Evolutionary conservation across 2,329 filamentous ascomycete species (phyloP).

Genomic region (Bimuria novae-zelandiae): DNA sequence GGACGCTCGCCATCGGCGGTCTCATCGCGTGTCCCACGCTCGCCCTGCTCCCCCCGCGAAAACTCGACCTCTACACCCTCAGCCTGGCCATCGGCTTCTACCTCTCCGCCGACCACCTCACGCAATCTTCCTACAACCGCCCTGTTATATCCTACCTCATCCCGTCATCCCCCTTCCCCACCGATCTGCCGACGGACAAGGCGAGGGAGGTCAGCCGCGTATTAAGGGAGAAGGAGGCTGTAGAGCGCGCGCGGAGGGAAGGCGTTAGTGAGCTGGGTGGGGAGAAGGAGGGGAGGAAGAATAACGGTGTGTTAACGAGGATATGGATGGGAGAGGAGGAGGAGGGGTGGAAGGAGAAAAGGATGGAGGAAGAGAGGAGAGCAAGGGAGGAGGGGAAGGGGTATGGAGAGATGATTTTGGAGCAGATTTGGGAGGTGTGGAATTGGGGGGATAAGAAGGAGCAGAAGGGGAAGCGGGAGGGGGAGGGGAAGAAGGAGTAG

Average conservation of each 20-base stretch:
- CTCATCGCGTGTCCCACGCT: conserved; percentile 60
- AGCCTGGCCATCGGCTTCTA: conserved; percentile 55
- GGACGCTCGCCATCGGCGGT: conserved; percentile 55
- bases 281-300: conserved; percentile 31
- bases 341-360: conserved; percentile 52
- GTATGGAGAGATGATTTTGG: conserved; percentile 50
- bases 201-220: conserved; percentile 39
- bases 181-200: conserved; percentile 43
- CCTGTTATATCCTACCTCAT: conserved; percentile 36
- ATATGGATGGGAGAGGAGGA: conserved; percentile 48
- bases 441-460: conserved; percentile 48
- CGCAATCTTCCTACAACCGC: conserved; percentile 47
- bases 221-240: conserved; percentile 46
- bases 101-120: conserved; percentile 56
- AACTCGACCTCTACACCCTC: conserved; percentile 65
- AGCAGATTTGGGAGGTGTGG: conserved; percentile 55
- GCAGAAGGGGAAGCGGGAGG: conserved; percentile 27
- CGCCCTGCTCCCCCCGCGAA: conserved; percentile 62
- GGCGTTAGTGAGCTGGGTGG: conserved; percentile 35
- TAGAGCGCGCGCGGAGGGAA: conserved; percentile 35
- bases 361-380: conserved; percentile 52
- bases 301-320: conserved; percentile 36
- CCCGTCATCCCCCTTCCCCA: conserved; percentile 10
- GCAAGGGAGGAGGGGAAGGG: conserved; percentile 45
- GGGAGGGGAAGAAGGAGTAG: conserved; percentile 27